Evolutionary conservation across 768 basidiomycete genomes (phyloP), one percentile per base, ranked within the genome.

Genomic region (Cyclocybe aegerita): DNA sequence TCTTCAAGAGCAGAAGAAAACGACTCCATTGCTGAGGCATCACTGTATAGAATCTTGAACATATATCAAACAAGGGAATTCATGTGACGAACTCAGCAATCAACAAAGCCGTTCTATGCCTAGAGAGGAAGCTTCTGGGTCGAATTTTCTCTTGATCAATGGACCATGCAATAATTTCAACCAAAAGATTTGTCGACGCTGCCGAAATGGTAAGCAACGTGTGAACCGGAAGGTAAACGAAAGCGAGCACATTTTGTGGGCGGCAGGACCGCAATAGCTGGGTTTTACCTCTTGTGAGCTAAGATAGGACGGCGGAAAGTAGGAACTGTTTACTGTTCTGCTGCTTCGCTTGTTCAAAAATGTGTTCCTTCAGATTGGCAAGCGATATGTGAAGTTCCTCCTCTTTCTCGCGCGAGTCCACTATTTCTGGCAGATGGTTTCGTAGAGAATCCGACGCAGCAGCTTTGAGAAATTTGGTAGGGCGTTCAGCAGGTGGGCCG

Each of bases 191-290:
- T 29, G 55, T 53, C n/a, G 66, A 62, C 29, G 66, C 72, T 70
- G 44, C 5, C 51, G 37, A 6, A 9, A 39, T 9, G 36, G 31
- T 15, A n/a, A 49, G 40, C 33, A 46, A 49, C n/a, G 12, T 5
- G 47, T n/a, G 1, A 15, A 14, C 10, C 9, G 16, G 14, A 36
- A 48, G 11, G 29, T 12, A 40, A 16, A 44, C 1, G 16, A 39
- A 37, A 23, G 39, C 17, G 45, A 30, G 10, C 48, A 74, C 70
- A 53, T 59, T 62, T 61, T 34, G 59, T 50, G 17, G 64, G 53
- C 4, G 65, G 64, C 33, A 72, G 57, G 46, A 68, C 61, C 17
- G 64, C 69, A 45, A 75, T 69, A 10, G 65, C 73, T 75, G 36
- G 17, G 5, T 3, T 43, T 14, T 12, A 29, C 12, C 42, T n/a